Evolutionary conservation across 1,139 yeast species (phyloP).

Genomic region (Candida pseudoviswanathii): DNA sequence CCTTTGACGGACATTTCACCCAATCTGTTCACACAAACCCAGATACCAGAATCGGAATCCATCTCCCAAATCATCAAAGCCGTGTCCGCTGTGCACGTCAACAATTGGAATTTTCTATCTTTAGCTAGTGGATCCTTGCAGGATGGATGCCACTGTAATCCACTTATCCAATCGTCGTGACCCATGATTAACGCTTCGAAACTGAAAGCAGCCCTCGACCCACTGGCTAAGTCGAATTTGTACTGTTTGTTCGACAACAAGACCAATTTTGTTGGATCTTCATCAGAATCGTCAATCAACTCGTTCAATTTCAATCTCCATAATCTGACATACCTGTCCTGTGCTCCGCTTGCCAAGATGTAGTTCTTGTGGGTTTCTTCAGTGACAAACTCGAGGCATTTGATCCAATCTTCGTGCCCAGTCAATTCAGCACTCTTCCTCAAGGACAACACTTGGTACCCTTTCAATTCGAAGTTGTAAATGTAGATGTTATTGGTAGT

Average conservation of each 20-base stretch:
- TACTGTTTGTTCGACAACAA: constrained; percentile 68
- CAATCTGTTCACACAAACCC: constrained; percentile 79
- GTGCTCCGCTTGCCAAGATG: constrained; percentile 82
- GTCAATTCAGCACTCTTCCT: constrained; percentile 54
- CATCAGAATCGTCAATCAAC: constrained; percentile 56
- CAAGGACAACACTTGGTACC: constrained; percentile 22
- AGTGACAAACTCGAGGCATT: constrained; percentile 63
- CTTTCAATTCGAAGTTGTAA: constrained; percentile 44
- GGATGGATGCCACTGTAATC: constrained; percentile 76
- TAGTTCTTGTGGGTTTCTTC: constrained; percentile 50
- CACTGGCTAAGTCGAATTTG: constrained; percentile 42
- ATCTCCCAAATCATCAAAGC: constrained; percentile 97
- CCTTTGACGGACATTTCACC: constrained; percentile 96
- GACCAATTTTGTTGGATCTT: constrained; percentile 54
- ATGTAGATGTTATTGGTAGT: constrained; percentile 62
- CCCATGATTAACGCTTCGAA: constrained; percentile 96
- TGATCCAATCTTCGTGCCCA: constrained; percentile 96
- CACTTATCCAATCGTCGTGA: constrained; percentile 97
- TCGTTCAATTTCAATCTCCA: constrained; percentile 75
- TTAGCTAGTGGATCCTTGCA: constrained; percentile 2
- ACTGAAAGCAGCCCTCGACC: constrained; percentile 54
- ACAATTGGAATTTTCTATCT: constrained; percentile 51
- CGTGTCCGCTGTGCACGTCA: constrained; percentile 92
- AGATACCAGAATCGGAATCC: constrained; percentile 82
- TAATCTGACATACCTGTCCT: constrained; percentile 83